These are phyloP conservation scores for Pseudozyma pruni DNA, from an alignment of 1,284 basidiomycete genomes.

Conservation along the genomic window DNA sequence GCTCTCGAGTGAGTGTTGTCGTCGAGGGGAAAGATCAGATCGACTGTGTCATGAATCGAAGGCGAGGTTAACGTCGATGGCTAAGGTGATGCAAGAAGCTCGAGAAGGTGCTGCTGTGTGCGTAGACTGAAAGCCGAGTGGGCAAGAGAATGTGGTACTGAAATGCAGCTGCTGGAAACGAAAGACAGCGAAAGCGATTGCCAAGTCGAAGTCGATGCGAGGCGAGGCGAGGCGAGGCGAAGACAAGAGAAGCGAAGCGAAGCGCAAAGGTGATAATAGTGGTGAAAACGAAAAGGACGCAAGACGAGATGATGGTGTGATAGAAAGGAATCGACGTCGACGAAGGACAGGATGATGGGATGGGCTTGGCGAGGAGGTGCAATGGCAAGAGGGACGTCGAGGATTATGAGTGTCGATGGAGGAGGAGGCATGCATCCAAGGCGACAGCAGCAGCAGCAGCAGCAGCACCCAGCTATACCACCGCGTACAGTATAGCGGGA, in stretches of 20 bases:
- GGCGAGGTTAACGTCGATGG: too few relatives aligned
- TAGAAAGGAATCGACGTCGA: too few relatives aligned
- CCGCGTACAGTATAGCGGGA: too few relatives aligned
- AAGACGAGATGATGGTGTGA: not conserved
- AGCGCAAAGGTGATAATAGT: not conserved
- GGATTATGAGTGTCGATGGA: too few relatives aligned
- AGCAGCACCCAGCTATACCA: too few relatives aligned
- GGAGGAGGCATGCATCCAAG: too few relatives aligned
- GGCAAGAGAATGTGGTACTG: constrained; percentile 10
- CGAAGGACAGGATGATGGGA: too few relatives aligned
- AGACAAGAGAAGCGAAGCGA: constrained; percentile 1
- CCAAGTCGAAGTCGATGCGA: not conserved
- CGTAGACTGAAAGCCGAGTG: not conserved
- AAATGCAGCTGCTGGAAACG: not conserved
- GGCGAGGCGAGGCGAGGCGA: not conserved
- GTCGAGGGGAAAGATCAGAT: not conserved
- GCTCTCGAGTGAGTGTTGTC: too few relatives aligned
- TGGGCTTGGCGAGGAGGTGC: too few relatives aligned
- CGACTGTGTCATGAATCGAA: constrained; percentile 5
- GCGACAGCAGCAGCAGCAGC: too few relatives aligned
- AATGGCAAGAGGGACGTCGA: too few relatives aligned
- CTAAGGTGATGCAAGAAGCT: too few relatives aligned
- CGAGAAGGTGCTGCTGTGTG: not conserved
- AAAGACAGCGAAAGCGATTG: not conserved
- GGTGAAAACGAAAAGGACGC: not conserved